Evolutionary conservation across 306 rosid genomes (phyloP).

Genomic region (Trifolium repens): DNA sequence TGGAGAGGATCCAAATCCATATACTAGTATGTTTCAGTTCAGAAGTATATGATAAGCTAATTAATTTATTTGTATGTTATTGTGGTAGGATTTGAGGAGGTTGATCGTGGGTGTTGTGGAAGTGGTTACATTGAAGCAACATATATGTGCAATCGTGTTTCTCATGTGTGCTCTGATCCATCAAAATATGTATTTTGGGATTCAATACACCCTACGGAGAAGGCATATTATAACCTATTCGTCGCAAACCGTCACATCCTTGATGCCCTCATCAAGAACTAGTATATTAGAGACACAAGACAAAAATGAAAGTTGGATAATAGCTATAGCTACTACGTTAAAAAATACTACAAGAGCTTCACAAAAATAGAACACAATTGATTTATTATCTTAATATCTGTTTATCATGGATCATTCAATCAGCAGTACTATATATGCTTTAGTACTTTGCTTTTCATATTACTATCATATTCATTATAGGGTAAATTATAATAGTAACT

Average conservation of each 20-base stretch:
- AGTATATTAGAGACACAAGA: too few species aligned
- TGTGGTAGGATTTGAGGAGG: conserved; percentile 59
- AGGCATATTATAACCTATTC: conserved; percentile 48
- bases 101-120: conserved; percentile 70
- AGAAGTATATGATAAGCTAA: not conserved
- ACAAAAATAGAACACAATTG: too few species aligned
- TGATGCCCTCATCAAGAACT: conserved; percentile 44
- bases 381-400: too few species aligned
- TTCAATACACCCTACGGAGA: conserved; percentile 72
- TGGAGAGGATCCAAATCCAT: too few species aligned
- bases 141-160: conserved; percentile 53
- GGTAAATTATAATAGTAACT: too few species aligned
- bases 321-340: too few species aligned
- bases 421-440: too few species aligned
- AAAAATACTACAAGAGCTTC: too few species aligned
- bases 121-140: conserved; percentile 61
- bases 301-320: too few species aligned
- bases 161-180: conserved; percentile 58
- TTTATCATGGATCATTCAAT: too few species aligned
- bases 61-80: not conserved
- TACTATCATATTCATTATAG: too few species aligned
- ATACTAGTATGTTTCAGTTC: not conserved
- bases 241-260: conserved; percentile 33
- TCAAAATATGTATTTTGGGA: conserved; percentile 74
- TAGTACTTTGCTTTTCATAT: too few species aligned